Conservation (phyloP, 768 basidiomycete species). For the Mycena kentingensis region DNA sequence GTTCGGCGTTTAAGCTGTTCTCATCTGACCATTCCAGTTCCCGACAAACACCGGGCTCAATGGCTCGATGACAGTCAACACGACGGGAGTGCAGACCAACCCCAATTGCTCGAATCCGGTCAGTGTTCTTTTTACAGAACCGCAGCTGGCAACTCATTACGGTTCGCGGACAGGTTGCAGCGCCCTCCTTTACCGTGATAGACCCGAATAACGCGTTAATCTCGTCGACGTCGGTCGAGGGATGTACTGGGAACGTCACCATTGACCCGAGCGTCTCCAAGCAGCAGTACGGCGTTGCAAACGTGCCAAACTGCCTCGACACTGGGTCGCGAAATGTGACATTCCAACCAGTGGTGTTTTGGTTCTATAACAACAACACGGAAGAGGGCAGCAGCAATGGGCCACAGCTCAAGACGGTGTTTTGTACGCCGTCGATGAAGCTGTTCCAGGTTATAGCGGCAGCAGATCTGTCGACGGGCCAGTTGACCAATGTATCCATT, state of each 20-base stretch:
- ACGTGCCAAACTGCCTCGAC: constrained; percentile 32
- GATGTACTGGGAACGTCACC: constrained; percentile 35
- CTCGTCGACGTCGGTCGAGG: constrained; percentile 33
- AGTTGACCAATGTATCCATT: constrained; percentile 6
- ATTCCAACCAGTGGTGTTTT: constrained; percentile 51
- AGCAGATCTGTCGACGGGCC: constrained; percentile 34
- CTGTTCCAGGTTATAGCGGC: constrained; percentile 36
- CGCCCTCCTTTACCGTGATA: neutral
- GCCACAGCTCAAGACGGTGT: constrained; percentile 36
- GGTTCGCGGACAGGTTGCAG: constrained; percentile 1
- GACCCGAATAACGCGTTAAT: constrained; percentile 22
- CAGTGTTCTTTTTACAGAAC: constrained; percentile 17
- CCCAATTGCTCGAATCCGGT: constrained; percentile 35
- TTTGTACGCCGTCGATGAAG: constrained; percentile 43
- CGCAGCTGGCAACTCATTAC: constrained; percentile 13
- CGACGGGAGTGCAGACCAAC: constrained; percentile 37
- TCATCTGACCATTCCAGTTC: constrained; percentile 27
- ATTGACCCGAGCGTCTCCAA: constrained; percentile 32
- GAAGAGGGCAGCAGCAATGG: constrained; percentile 20
- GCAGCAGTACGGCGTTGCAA: constrained; percentile 40
- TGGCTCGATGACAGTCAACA: constrained; percentile 42
- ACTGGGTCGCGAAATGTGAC: constrained; percentile 24
- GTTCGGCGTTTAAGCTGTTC: neutral
- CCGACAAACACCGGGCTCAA: constrained; percentile 37
- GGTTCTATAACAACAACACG: constrained; percentile 43